Base-by-base conservation (phyloP, 2,329 filamentous ascomycete species). In the Neocatenulostroma microsporum region DNA sequence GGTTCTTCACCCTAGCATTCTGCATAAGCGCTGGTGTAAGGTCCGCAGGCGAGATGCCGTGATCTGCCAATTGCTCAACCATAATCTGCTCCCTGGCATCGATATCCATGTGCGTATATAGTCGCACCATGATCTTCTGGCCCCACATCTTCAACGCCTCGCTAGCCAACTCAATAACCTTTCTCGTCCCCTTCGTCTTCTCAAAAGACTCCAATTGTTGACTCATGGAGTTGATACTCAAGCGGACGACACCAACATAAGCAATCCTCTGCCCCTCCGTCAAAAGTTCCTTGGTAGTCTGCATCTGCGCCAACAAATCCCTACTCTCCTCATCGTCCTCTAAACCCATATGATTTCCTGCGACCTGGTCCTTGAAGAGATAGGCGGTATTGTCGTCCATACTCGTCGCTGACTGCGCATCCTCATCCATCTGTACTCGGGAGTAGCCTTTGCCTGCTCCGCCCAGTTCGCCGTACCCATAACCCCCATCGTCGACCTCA, bases 331-430 rank as follows among this genome's bases (percentile, higher is more conserved):
- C 85, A 17, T 94, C 88, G 34, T 67, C 65, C n/a, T 66, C 58
- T 20, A 80, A 75, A 24, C 68, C 52, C 4, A 74, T 67, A 8
- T 74, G 72, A 2, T 79, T 80, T n/a, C n/a, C n/a, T 15, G 72
- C 48, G 25, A 74, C 52, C 65, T 71, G 63, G 41, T 86, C 80
- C 48, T 85, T 89, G 69, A 98, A 98, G 3, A 98, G 72, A 58
- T 98, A 98, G 38, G 87, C 80, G 0, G 91, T 98, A 54, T 96
- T 89, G 40, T 98, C 91, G 57, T 98, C 91, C 78, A 98, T 78
- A 64, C 89, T 96, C 3, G 87, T 98, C 32, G 83, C 83, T 19
- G 88, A 95, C 58, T 94, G 78, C 11, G 81, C 88, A 61, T 98
- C 91, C 46, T 98, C 91, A 51, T 98, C 91, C 51, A 94, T 74